Percentiles rank a stretch among this genome's conserved stretches.
Evolutionary conservation across 1,139 yeast species (phyloP).

Genomic region (Candida pseudocylindracea): DNA sequence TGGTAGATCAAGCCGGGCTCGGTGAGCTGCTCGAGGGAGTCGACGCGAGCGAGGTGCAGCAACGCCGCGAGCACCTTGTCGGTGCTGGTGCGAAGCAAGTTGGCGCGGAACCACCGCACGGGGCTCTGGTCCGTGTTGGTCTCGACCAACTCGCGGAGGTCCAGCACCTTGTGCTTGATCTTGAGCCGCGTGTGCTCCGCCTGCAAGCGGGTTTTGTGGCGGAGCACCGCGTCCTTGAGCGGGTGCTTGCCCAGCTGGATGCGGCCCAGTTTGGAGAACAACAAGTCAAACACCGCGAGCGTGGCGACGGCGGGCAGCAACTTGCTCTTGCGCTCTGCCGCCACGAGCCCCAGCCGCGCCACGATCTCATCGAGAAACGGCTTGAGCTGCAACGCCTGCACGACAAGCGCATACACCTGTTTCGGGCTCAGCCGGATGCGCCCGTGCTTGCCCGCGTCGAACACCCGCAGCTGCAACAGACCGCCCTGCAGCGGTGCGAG

Average conservation of each 20-base stretch:
- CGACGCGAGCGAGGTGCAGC: constrained; percentile 23
- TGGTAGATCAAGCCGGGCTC: constrained; percentile 35
- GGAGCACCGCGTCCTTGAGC: constrained; percentile 57
- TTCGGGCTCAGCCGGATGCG: constrained; percentile 27
- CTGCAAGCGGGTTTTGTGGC: constrained; percentile 56
- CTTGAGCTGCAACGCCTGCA: constrained; percentile 51
- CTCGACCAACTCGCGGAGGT: constrained; percentile 7
- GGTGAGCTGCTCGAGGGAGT: constrained; percentile 18
- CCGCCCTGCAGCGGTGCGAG: constrained; percentile 11
- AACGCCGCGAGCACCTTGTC: constrained; percentile 17
- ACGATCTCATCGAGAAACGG: constrained; percentile 38
- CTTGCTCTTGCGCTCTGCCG: constrained; percentile 11
- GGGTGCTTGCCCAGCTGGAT: constrained; percentile 83
- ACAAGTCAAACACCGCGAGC: constrained; percentile 59
- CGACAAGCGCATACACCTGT: constrained; percentile 66
- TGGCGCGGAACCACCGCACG: constrained; percentile 72
- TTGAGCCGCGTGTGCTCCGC: constrained; percentile 70
- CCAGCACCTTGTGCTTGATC: constrained; percentile 34
- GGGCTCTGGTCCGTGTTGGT: constrained; percentile 43
- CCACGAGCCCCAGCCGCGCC: constrained; percentile 33
- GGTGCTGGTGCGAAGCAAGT: constrained; percentile 26
- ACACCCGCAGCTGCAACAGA: constrained; percentile 46
- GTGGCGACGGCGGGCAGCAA: constrained; percentile 26
- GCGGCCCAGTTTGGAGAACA: constrained; percentile 56
- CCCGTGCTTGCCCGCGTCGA: constrained; percentile 16